Evolutionary conservation across 1,284 basidiomycete genomes (phyloP).

Genomic region (Trichosporon sp.): DNA sequence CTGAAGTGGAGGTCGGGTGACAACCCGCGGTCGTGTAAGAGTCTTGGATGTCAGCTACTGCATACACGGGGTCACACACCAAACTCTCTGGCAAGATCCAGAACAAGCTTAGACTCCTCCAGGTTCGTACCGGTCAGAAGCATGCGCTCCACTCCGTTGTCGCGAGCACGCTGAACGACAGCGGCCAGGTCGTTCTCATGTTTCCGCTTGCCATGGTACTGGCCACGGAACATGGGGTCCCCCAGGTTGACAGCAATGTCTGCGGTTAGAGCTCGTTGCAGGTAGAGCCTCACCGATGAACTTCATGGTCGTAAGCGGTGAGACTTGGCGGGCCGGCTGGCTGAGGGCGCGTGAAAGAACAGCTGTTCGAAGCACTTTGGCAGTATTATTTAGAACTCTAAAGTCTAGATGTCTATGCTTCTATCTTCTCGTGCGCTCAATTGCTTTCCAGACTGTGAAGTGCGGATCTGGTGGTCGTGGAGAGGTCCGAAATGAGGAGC

Average conservation of each 20-base stretch:
- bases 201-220: slow-evolving; percentile 51
- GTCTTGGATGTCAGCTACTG: slow-evolving; percentile 47
- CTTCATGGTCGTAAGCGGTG: slow-evolving; percentile 9
- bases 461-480: background rate
- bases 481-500: background rate
- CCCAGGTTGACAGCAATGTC: slow-evolving; percentile 56
- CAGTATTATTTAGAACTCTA: background rate
- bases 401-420: background rate
- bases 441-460: background rate
- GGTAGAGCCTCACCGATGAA: slow-evolving; percentile 13
- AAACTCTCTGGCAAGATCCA: slow-evolving; percentile 60
- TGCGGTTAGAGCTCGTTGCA: slow-evolving; percentile 11
- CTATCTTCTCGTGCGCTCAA: background rate
- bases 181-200: slow-evolving; percentile 63
- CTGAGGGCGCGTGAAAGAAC: background rate
- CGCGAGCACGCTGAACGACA: slow-evolving; percentile 60
- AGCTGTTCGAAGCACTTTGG: background rate
- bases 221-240: slow-evolving; percentile 52
- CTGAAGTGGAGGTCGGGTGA: slow-evolving; percentile 76
- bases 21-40: slow-evolving; percentile 76
- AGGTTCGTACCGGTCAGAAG: slow-evolving; percentile 77
- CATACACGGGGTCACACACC: slow-evolving; percentile 47
- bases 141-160: slow-evolving; percentile 68
- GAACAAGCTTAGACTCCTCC: slow-evolving; percentile 60
- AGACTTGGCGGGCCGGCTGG: background rate